Base-by-base conservation (phyloP, 2,329 filamentous ascomycete genomes). In the Botrytis fabae region DNA sequence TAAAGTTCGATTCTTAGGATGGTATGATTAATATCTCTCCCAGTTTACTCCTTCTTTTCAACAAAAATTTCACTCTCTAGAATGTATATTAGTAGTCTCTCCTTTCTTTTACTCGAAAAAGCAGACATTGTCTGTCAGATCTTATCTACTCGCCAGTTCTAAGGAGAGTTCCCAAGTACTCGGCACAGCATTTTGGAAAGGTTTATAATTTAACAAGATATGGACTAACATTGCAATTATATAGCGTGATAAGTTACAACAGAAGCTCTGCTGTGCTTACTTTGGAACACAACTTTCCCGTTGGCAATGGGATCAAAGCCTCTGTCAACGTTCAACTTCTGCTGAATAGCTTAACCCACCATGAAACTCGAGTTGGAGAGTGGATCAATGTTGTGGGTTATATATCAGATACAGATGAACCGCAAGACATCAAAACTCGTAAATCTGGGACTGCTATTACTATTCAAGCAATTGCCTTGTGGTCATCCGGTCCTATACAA, bases 341-440 rank as follows among this genome's bases (percentile, higher is more conserved):
- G 4, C 86, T 97, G 8, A 87, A 90, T 78, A 86, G 84, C 16
- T 83, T 96, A 73, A 88, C 87, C 32, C 82, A 86, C 35, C 86
- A 90, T 72, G 86, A 92, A 69, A 86, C 92, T 70, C 86, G 90
- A 69, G 83, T 92, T 40, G 95, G 95, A n/a, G 87, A 91, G 74
- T 98, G 95, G 94, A 82, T 98, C 68, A 97, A 98, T 80, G 86
- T 98, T 5, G 88, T 98, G 76, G 95, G 95, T 9, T 97, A 97
- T 81, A 85, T 95, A 71, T 86, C 84, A 59, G 48, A 69, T 10
- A 35, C 35, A 44, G 70, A 74, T 74, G 46, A 51, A 14, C 46
- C 71, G 57, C 72, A 57, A 44, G 74, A 70, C 51, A 44, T 73
- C n/a, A 28, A 28, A 20, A 38, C 61, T 16, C 59, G 73, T 48